Conservation (phyloP, 768 basidiomycete species). For the Rhizopogon vulgaris region DNA sequence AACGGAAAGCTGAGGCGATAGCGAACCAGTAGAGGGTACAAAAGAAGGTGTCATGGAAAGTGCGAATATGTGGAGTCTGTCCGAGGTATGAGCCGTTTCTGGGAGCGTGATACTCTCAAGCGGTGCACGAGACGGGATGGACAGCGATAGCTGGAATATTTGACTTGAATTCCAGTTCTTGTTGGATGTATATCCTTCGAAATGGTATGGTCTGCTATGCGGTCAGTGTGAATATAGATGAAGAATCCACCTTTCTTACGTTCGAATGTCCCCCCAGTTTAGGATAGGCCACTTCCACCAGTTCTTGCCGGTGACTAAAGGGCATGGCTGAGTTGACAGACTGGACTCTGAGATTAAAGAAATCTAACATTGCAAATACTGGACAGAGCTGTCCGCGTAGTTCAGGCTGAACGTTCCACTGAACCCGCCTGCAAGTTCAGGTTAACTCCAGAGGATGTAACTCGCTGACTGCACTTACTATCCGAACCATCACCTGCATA, state of each 20-base stretch:
- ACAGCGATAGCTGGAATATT: constrained; percentile 40
- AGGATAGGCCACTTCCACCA: constrained; percentile 38
- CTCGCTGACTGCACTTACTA: constrained; percentile 18
- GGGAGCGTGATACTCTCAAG: constrained; percentile 43
- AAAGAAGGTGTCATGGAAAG: constrained; percentile 34
- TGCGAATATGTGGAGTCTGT: constrained; percentile 41
- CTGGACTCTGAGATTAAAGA: background rate
- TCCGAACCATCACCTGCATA: constrained; percentile 37
- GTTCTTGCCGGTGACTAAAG: constrained; percentile 38
- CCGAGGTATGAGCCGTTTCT: constrained; percentile 10
- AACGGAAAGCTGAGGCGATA: constrained; percentile 29
- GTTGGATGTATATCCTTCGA: constrained; percentile 25
- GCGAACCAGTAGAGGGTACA: constrained; percentile 17
- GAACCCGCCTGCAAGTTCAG: constrained; percentile 20
- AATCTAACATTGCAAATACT: constrained; percentile 29
- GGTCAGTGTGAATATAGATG: background rate
- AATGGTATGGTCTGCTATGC: constrained; percentile 37
- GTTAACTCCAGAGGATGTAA: background rate
- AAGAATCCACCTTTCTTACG: constrained; percentile 24
- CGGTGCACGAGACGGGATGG: constrained; percentile 33
- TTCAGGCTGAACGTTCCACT: constrained; percentile 30
- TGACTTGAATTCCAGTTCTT: constrained; percentile 38
- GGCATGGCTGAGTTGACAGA: background rate
- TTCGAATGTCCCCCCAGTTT: constrained; percentile 36
- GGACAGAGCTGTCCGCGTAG: constrained; percentile 31